Conservation (phyloP, 1,284 basidiomycete genomes). For the Leccinum pallidistipes region DNA sequence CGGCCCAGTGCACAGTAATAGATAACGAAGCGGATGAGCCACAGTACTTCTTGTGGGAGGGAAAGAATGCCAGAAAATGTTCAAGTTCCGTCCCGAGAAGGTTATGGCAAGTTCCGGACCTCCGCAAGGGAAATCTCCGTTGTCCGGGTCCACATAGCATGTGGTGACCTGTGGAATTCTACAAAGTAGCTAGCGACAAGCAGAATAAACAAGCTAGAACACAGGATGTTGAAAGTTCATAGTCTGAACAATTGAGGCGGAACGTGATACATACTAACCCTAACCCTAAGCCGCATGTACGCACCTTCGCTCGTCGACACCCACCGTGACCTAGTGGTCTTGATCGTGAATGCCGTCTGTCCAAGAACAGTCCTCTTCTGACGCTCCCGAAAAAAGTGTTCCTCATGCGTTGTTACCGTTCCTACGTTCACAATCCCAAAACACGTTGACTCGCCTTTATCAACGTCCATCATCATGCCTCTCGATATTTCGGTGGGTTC, state of each 20-base stretch:
- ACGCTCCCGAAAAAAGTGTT: slow-evolving; percentile 18
- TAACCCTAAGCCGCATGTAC: slow-evolving; percentile 12
- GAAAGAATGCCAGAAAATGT: no score
- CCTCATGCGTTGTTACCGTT: slow-evolving; percentile 77
- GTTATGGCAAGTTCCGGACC: no score
- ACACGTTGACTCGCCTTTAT: slow-evolving; percentile 83
- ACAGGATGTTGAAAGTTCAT: no score
- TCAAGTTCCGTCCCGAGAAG: no score
- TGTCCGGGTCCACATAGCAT: no score
- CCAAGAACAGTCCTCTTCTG: slow-evolving; percentile 19
- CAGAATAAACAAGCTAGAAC: not conserved
- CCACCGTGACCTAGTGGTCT: not conserved
- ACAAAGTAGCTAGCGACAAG: not conserved
- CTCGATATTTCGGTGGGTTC: slow-evolving; percentile 78
- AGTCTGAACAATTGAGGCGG: no score
- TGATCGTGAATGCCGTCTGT: slow-evolving; percentile 25
- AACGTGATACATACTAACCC: slow-evolving; percentile 3
- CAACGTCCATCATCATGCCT: slow-evolving; percentile 90
- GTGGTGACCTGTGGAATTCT: no score
- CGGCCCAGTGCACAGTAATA: not conserved
- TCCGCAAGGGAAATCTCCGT: no score
- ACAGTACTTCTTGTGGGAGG: not conserved
- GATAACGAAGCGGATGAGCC: no score
- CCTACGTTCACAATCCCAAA: slow-evolving; percentile 84
- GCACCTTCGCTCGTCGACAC: not conserved